Conservation (phyloP, 2,329 filamentous ascomycete species). For the Fusarium foetens region DNA sequence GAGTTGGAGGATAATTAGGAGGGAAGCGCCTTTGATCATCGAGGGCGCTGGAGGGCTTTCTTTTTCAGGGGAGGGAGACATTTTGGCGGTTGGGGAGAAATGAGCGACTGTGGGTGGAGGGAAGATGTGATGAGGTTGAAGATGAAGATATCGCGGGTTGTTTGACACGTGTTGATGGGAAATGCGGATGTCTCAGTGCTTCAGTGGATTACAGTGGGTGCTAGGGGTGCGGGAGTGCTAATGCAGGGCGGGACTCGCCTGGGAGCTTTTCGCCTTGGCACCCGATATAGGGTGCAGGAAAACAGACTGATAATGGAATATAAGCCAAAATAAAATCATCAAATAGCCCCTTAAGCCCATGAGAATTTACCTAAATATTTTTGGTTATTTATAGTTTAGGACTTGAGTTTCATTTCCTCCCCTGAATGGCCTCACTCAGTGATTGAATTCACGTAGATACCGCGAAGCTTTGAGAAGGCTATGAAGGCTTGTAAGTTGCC, state of each 20-base stretch:
- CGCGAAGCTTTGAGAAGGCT: too few relatives aligned
- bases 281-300: neutral
- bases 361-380: neutral
- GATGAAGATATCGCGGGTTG: neutral
- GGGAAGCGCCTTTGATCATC: conserved; percentile 76
- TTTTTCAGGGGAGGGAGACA: neutral
- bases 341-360: neutral
- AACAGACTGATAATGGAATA: neutral
- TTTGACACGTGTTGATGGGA: conserved; percentile 33
- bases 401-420: neutral
- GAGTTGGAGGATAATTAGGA: conserved; percentile 89
- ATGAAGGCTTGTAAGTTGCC: too few relatives aligned
- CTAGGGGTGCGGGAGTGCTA: neutral
- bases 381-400: neutral
- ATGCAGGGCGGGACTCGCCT: neutral
- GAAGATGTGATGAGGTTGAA: neutral
- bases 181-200: neutral
- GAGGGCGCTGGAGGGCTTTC: conserved; percentile 32
- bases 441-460: too few relatives aligned
- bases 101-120: neutral
- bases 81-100: neutral
- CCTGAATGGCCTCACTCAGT: neutral
- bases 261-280: neutral
- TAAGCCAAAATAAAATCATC: neutral
- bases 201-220: conserved; percentile 16